Percentiles rank a stretch among this genome's conserved stretches.
Conservation (phyloP, 2,329 filamentous ascomycete genomes). For the Neophaeococcomyces mojaviensis region DNA sequence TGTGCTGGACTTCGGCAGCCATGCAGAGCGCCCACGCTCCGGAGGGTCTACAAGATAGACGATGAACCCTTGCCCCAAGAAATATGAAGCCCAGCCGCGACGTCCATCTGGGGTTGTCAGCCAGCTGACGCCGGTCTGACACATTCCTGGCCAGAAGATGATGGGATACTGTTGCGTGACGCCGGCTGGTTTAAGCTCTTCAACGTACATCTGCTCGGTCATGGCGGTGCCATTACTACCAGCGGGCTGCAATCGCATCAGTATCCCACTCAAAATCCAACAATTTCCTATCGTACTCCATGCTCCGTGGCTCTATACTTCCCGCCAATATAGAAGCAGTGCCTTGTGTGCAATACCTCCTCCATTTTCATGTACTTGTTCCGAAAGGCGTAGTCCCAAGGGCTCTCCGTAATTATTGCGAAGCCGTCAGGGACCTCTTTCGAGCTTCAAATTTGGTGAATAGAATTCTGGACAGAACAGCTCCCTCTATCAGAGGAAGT, state of each 20-base stretch:
- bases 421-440: constrained; percentile 63
- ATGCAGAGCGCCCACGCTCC: constrained; percentile 30
- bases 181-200: constrained; percentile 26
- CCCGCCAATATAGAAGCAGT: constrained; percentile 29
- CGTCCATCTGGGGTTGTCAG: constrained; percentile 43
- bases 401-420: constrained; percentile 33
- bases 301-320: constrained; percentile 20
- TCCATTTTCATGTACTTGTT: not conserved
- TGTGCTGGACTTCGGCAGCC: constrained; percentile 17
- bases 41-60: constrained; percentile 40
- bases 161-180: constrained; percentile 25
- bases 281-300: not conserved
- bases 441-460: too few species aligned
- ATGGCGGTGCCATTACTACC: constrained; percentile 17
- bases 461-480: too few species aligned
- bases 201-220: constrained; percentile 31
- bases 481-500: too few species aligned
- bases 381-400: not conserved
- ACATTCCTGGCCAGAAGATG: constrained; percentile 27
- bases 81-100: constrained; percentile 42
- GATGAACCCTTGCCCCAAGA: constrained; percentile 38
- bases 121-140: constrained; percentile 27
- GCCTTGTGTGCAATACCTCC: constrained; percentile 10
- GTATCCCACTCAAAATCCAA: too few species aligned
- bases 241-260: not conserved